Base-by-base conservation (phyloP, 208 protist species). In the Zelonia costaricensis region DNA sequence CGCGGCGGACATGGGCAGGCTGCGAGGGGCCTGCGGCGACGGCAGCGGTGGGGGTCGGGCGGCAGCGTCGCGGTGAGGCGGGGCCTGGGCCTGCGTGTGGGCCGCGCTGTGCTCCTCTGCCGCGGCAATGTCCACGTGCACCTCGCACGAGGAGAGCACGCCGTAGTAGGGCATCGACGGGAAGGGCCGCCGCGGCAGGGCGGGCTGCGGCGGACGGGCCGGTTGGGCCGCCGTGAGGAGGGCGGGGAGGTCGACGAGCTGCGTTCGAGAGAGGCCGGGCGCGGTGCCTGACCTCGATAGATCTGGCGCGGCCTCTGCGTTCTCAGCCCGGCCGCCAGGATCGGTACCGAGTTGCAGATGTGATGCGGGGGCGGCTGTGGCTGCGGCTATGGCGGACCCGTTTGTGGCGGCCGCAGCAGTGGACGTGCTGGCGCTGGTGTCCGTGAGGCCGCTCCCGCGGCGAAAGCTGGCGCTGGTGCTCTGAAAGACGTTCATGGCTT, bases 121-220 rank as follows among this genome's bases (percentile, higher is more conserved):
- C 39, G 57, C 23, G 0, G 60, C 52, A 0, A 83, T 55, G 8
- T 82, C 75, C 0, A 91, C 58, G 5, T 64, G 28, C 27, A 91
- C 48, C 43, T 82, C 70, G 23, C 81, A 49, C n/a, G 40, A 42
- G 4, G 64, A 58, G 31, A 84, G 58, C 15, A 80, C 43, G 10
- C 76, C 80, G 52, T 91, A 91, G 51, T 83, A 91, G 1, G 84
- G 75, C 0, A 82, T 43, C 3, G 49, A 52, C 6, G 84, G 84
- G 35, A 78, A 86, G 9, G 33, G 12, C 10, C 52, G 63, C 27
- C 40, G 59, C 0, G 4, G 42, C 16, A 38, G 8, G 22, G 46
- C 13, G n/a, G 31, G 12, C 39, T 48, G 23, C 23, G 13, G 13
- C 40, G 27, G 42, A 43, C 28, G n/a, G 3, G 55, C 20, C 55